phyloP scores from a whole-genome alignment of 83 land plant species.

The Thuja plicata region DNA sequence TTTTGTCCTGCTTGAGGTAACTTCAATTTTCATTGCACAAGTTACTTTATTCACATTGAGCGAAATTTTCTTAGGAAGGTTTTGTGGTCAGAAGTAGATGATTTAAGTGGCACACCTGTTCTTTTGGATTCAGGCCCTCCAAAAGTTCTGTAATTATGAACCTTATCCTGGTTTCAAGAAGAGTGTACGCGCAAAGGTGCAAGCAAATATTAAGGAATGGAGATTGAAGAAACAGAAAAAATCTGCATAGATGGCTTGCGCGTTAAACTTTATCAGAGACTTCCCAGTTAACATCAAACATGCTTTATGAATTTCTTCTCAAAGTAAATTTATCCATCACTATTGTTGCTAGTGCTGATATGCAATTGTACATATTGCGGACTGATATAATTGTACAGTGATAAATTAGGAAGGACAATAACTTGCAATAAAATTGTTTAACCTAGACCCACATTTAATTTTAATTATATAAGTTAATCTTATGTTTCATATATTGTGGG shows the following conservation, averaged over 20 bases:
- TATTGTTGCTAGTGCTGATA: not conserved
- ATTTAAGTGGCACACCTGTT: not conserved
- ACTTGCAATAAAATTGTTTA: not conserved
- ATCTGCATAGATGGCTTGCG: conserved; percentile 18
- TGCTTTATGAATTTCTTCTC: not conserved
- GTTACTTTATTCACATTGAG: not conserved
- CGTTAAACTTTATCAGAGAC: not conserved
- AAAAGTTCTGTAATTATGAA: conserved; percentile 67
- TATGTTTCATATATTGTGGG: too few relatives aligned
- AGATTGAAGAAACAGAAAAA: conserved; percentile 53
- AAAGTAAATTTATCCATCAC: not conserved
- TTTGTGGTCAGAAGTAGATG: not conserved
- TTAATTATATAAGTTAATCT: not conserved
- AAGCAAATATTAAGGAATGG: conserved; percentile 57
- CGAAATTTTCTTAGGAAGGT: not conserved
- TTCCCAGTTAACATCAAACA: not conserved
- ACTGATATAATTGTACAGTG: not conserved
- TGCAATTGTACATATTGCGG: not conserved
- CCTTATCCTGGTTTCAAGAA: conserved; percentile 88
- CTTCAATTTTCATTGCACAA: not conserved
- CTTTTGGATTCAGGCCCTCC: conserved; percentile 54
- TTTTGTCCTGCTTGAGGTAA: conserved; percentile 94
- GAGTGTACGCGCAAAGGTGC: conserved; percentile 45
- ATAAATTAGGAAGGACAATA: not conserved
- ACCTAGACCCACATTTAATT: not conserved